Base-by-base conservation (phyloP, 2,329 filamentous ascomycete genomes). In the Calycina herbarum region DNA sequence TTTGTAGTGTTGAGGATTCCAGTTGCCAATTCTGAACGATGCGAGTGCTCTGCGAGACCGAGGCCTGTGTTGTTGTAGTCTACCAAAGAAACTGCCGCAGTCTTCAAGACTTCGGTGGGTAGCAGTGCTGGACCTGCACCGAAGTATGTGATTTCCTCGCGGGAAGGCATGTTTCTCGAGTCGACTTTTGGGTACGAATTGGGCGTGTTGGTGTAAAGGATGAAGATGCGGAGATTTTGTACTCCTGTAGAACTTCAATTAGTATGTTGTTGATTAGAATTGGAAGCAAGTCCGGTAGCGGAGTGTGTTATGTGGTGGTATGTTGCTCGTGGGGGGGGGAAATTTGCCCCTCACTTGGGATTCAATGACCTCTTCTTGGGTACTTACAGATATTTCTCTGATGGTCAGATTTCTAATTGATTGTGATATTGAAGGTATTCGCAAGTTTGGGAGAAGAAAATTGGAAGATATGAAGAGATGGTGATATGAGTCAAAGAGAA, bases 51-150 rank as follows among this genome's bases (percentile, higher is more conserved):
- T 69, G 91, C 92, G 56, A 97, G 85, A 62, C 93, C 93, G 63
- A 97, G 84, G 65, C 94, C 94, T 48, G 88, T 92, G 76, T 86
- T 83, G 58, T 94, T 82, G 82, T 88, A 96, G 82, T 97, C 91
- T 70, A 96, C 79, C 4, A 98, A 87, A 1, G 91, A 91, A 76
- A 87, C 78, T 1, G 93, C 88, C 61, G 92, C 93, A 57, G 82
- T 83, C 77, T 95, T 87, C 60, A 97, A 86, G 27, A 97, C 91
- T 3, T 86, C 80, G 13, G 92, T 96, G 29, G 94, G 94, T 20
- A 98, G 84, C 38, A 87, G 82, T n/a, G 94, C 93, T 59, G 94
- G 94, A 69, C 94, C 94, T 62, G 94, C 94, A 68, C 94, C 93
- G 73, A 96, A 97, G 80, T 96, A 95, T 70, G 89, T 85, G 76